Evolutionary conservation across 2,329 filamentous ascomycete genomes (phyloP), one percentile per base, ranked within the genome.

Genomic region (Colletotrichum sp.): DNA sequence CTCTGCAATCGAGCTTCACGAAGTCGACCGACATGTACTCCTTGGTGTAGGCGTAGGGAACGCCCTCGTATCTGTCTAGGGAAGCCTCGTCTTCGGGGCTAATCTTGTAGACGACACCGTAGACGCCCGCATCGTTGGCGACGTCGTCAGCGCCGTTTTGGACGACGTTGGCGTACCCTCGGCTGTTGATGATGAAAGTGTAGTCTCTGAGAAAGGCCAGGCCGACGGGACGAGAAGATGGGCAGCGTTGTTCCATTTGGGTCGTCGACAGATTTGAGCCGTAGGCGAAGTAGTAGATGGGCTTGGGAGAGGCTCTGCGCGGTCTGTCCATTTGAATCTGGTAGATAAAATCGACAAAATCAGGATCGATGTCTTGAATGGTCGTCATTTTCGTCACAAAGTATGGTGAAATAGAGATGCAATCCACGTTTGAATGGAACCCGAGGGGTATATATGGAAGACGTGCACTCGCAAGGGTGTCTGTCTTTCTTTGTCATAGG

Each of bases 111-210:
- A 93, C 82, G 3, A 93, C 81, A 6, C 91, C 91, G 82, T 90
- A 92, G 43, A 92, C 89, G 70, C 89, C 87, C 32, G 84, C 79
- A 5, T 77, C 77, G 21, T 72, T 61, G 7, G 74, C 59, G 7
- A 76, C 26, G 60, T 34, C 66, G 48, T 16, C 69, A 6, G 74
- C 12, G 32, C 61, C 67, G 4, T 63, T 63, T 21, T 63, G 59
- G 30, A 92, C 88, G n/a, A 95, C 85, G 80, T 94, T 95, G 52
- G 93, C 93, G 81, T 92, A 94, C 16, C 93, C 93, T 3, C 93
- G 88, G 61, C 86, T 83, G 80, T 92, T 93, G 85, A 95, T 94
- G 69, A 93, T 87, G 92, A 92, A 95, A 60, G 82, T 85, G 86
- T 92, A 93, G 55, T 86, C 85, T 2, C 82, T 80, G 5, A 95